Base-by-base conservation (phyloP, 768 basidiomycete genomes). In the Suillus tomentosus region DNA sequence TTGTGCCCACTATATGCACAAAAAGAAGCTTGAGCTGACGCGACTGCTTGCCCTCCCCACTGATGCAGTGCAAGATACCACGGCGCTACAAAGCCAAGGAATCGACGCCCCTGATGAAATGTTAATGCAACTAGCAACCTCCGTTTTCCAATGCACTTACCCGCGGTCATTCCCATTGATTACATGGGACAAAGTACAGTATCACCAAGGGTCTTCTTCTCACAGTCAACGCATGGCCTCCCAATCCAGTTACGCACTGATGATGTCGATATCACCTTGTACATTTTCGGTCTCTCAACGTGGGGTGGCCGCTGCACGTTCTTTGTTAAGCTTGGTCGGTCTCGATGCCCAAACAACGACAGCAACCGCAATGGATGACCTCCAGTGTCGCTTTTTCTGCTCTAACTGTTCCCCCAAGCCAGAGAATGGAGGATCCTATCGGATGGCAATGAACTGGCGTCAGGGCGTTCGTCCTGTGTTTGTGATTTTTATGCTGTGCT, bases 401-500 rank as follows among this genome's bases (percentile, higher is more conserved):
- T 58, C 57, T 17, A 36, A 27, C 40, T 58, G 39, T 31, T 39
- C 24, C 19, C 17, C 57, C 17, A 42, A 19, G 11, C 17, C 24
- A 31, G 17, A 58, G 17, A 27, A 19, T 2, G 57, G 57, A 27
- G 57, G 39, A 19, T 42, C 57, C 9, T 58, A 42, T 9, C 24
- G 24, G 24, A 27, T 58, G 40, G 57, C 24, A 1, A 58, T 58
- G 57, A 11, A 58, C 57, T 58, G 57, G 39, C 57, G 57, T 19
- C 39, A 19, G 24, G 40, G 57, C 39, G 57, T 58, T 42, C 24
- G 57, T 58, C 24, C 6, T 3, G 24, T 17, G 17, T 58, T 42
- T 27, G 15, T 58, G 9, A 15, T 14, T 42, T 57, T 40, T 24
- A 27, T 5, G 3, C 2, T 19, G 9, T 19, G 10, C 56, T 42